Evolutionary conservation across 129 eudicot species (phyloP), one percentile per base, ranked within the genome.

Genomic region (Daucus carota): DNA sequence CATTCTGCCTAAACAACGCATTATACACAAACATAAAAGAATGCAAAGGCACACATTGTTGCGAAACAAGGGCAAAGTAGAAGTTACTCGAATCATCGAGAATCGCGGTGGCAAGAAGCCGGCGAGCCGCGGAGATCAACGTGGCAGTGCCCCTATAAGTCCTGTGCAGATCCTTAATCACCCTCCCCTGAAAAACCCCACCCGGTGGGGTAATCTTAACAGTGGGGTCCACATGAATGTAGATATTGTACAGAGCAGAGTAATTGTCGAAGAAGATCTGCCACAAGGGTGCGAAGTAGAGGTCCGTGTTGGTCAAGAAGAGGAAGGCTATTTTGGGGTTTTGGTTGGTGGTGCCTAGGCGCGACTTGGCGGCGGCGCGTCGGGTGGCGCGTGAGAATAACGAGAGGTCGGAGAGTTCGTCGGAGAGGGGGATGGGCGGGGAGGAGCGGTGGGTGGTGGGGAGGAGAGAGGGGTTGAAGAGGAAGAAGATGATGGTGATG

Each of bases 321-420:
- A 94, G 83, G 83, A 94, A 94, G 45, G 97, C 98, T 85, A 94
- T 89, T 46, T 91, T 95, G 83, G 95, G 93, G 44, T 75, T 72
- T 33, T 83, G 81, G 70, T 83, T 81, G 42, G 89, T 81, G 73
- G 91, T 1, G 63, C 91, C 92, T 65, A 93, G 85, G 31, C 78
- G 93, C n/a, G 85, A 79, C 50, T 81, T 83, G 72, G 83, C 38
- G 80, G 85, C 42, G 70, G 90, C 77, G 47, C 33, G 77, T 31
- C 4, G 17, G 60, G 90, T 71, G 77, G 99, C 97, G 18, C 84
- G 81, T 45, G 83, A 80, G 84, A 95, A 88, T 73, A 95, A 96
- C 24, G 99, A 52, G 62, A 95, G 88, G 47, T 95, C 99, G 85
- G 88, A 83, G 73, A 95, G 88, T 63, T 95, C 99, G 66, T 95